Evolutionary conservation across 1,284 basidiomycete genomes (phyloP), one percentile per base, ranked within the genome.

Genomic region (Neonothopanus nambi): DNA sequence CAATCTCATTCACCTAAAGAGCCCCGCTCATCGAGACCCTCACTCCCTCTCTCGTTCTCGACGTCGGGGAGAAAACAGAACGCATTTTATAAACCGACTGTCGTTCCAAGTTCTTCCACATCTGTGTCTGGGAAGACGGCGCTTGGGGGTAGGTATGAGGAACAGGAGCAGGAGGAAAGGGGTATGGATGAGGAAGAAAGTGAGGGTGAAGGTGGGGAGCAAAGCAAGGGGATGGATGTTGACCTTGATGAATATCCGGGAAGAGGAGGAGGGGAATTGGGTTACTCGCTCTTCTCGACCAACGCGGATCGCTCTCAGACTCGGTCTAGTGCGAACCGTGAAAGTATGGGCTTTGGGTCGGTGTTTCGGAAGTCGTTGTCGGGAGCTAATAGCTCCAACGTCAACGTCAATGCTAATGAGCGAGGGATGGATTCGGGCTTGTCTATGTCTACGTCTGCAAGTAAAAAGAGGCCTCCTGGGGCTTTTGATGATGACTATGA

Each of bases 401-500:
- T n/a, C n/a, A n/a, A n/a, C n/a, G n/a, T n/a, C n/a, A n/a, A n/a
- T n/a, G 53, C 63, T 62, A 5, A 60, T 62, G 48, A 54, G 60
- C 39, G 46, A 59, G 46, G 60, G 53, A 12, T 61, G 54, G 39
- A 55, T 62, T 36, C 61, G 59, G 44, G 21, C 56, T 63, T 24
- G 54, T 53, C 44, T 41, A 54, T 2, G 48, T 51, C 42, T n/a
- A n/a, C n/a, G n/a, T n/a, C n/a, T n/a, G n/a, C n/a, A 52, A 59
- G 48, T 38, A 60, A 38, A 41, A 59, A 48, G 59, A 62, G 53
- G 47, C 70, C 71, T 11, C 75, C 75, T 15, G 75, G 75, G 0
- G 70, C 74, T 45, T 76, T 75, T 52, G 53, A 64, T n/a, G 61
- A 53, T 11, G 65, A 69, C 23, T 63, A 70, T 9, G 67, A 70